A percentile compares a stretch with the other conserved stretches of the same genome.
These are phyloP conservation scores for Alternaria brassicae DNA, from an alignment of 2,329 filamentous ascomycete species.

Conservation along the genomic window DNA sequence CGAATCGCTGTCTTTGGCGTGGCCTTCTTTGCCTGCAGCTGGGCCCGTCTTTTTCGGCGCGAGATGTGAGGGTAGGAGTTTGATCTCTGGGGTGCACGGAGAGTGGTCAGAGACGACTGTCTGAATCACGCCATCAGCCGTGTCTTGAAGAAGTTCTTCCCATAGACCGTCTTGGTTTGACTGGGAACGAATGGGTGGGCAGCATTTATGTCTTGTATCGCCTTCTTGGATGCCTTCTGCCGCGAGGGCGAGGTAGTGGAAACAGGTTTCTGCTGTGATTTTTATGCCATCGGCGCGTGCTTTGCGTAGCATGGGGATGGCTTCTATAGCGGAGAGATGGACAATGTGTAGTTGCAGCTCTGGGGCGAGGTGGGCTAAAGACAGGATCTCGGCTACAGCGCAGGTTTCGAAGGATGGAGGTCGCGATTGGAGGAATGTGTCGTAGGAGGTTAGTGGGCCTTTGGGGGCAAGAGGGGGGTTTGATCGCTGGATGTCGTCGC, in stretches of 20 bases:
- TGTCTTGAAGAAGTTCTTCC: slow-evolving; percentile 70
- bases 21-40: slow-evolving; percentile 35
- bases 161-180: slow-evolving; percentile 86
- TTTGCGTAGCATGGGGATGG: slow-evolving; percentile 78
- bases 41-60: slow-evolving; percentile 53
- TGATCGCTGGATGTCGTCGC: slow-evolving; percentile 75
- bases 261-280: slow-evolving; percentile 94
- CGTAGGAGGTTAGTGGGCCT: slow-evolving; percentile 78
- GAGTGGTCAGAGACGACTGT: slow-evolving; percentile 96
- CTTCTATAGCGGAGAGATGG: slow-evolving; percentile 87
- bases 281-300: slow-evolving; percentile 77
- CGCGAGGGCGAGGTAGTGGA: slow-evolving; percentile 88
- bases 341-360: slow-evolving; percentile 90
- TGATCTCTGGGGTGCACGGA: slow-evolving; percentile 93
- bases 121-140: slow-evolving; percentile 77
- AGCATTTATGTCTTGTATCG: slow-evolving; percentile 94
- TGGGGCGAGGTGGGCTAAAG: slow-evolving; percentile 79
- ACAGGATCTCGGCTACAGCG: slow-evolving; percentile 85
- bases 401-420: slow-evolving; percentile 91
- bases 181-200: slow-evolving; percentile 84
- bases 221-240: slow-evolving; percentile 83
- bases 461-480: slow-evolving; percentile 72
- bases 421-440: slow-evolving; percentile 89
- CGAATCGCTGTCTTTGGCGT: slow-evolving; percentile 48
- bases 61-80: slow-evolving; percentile 80